These are phyloP conservation scores for Paulownia fortunei DNA, from an alignment of 257 asterid genomes.

Conservation along the genomic window DNA sequence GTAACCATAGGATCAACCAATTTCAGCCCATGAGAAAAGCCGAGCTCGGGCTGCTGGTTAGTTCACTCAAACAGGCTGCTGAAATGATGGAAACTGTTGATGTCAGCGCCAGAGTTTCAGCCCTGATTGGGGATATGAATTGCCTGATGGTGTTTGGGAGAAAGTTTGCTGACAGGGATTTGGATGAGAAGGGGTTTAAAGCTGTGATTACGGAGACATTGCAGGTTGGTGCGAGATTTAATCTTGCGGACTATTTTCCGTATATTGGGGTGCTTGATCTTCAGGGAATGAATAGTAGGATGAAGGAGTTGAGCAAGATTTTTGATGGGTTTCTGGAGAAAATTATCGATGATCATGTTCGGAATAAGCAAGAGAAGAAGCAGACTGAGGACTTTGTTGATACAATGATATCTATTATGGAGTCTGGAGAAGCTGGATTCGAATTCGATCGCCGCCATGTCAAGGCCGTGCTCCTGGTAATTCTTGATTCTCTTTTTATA, in stretches of 20 bases:
- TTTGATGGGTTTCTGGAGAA: constrained; percentile 47
- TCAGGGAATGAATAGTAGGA: constrained; percentile 35
- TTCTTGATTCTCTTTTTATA: background rate
- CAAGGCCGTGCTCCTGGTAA: constrained; percentile 55
- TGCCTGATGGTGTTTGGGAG: constrained; percentile 51
- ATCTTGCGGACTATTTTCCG: constrained; percentile 52
- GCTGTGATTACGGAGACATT: constrained; percentile 18
- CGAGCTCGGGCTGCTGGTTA: constrained; percentile 36
- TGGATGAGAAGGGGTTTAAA: constrained; percentile 38
- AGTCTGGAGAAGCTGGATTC: constrained; percentile 46
- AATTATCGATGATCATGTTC: constrained; percentile 47
- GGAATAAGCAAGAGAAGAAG: constrained; percentile 17
- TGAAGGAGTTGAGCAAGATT: constrained; percentile 28
- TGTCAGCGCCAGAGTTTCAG: constrained; percentile 25
- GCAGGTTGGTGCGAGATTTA: constrained; percentile 27
- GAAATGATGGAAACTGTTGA: constrained; percentile 31
- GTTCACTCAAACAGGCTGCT: constrained; percentile 25
- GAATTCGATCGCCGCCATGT: constrained; percentile 49
- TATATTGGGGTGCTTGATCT: constrained; percentile 41
- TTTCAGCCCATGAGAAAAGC: constrained; percentile 37
- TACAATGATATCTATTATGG: constrained; percentile 38
- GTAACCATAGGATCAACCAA: constrained; percentile 27
- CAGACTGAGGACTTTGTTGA: constrained; percentile 41
- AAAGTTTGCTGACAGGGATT: constrained; percentile 43
- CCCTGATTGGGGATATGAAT: constrained; percentile 34